Evolutionary conservation across 257 asterid species (phyloP), one percentile per base, ranked within the genome.

Genomic region (Solanum piurae): DNA sequence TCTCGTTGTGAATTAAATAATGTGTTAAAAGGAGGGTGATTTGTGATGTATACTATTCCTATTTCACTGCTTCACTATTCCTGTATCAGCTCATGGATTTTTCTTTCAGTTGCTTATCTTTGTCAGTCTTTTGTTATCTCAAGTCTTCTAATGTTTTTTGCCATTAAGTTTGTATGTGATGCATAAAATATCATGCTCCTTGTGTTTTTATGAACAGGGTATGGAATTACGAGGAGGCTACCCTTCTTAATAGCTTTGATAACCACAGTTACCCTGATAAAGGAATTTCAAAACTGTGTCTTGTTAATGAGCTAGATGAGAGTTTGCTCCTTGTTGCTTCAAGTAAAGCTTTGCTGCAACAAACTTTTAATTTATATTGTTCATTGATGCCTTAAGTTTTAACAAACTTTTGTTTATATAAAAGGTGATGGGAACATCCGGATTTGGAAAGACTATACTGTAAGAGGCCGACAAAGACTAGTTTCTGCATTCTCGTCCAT

Each of bases 311-410:
- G 91, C 93, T 96, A 84, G 97, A 95, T 33, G 99, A 96, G 88
- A 93, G 96, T 90, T 87, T 97, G 95, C 99, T 97, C 90, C 99
- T 97, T 86, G 96, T 96, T 90, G 99, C 99, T 86, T 97, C 99
- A 94, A 95, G 99, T 96, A 96, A 91, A 83, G 83, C 68, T 87
- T 91, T 84, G 76, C 82, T 84, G 55, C 11, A 20, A 25, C 46
- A 83, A 2, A 69, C 12, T 87, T 71, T 83, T 37, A 92, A 88
- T 85, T 75, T 83, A 79, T 69, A 33, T 72, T 20, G 20, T 40
- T 82, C 46, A 68, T n/a, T 20, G 10, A 33, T 83, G 40, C 60
- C 9, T 52, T 75, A 88, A 68, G 44, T 77, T 77, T 64, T 68
- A 12, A 73, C 80, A 31, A 49, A 83, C 87, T 86, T 72, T 80